Conservation (phyloP, 1,139 yeast genomes). For the Chernovozyma sophiae-reginae region DNA sequence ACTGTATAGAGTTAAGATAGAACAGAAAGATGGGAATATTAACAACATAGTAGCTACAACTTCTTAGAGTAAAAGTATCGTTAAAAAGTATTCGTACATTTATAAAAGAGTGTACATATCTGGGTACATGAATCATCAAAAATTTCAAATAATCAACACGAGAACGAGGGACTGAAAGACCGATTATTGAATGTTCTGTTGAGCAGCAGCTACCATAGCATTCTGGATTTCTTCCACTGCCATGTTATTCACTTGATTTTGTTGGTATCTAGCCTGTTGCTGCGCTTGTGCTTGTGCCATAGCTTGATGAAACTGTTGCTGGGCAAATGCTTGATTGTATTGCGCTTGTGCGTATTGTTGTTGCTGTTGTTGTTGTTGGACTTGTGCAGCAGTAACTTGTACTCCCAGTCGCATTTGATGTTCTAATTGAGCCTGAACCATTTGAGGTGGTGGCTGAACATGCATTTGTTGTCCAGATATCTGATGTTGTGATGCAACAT, state of each 20-base stretch:
- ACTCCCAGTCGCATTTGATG: background rate
- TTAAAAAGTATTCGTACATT: too few species aligned
- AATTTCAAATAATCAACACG: too few species aligned
- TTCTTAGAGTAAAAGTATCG: too few species aligned
- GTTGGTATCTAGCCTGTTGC: slow-evolving; percentile 8
- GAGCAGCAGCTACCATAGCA: slow-evolving; percentile 12
- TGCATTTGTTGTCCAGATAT: slow-evolving; percentile 8
- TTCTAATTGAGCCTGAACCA: slow-evolving; percentile 13
- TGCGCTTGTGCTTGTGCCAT: slow-evolving; percentile 10
- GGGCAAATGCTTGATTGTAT: slow-evolving; percentile 7
- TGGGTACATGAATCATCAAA: too few species aligned
- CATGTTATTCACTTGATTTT: slow-evolving; percentile 8
- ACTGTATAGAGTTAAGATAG: too few species aligned
- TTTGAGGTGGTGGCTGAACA: slow-evolving; percentile 21
- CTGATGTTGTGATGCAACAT: slow-evolving; percentile 2
- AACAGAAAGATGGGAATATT: too few species aligned
- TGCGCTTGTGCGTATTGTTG: slow-evolving; percentile 8
- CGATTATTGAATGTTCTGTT: slow-evolving; percentile 9
- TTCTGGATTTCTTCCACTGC: slow-evolving; percentile 13
- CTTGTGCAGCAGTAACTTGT: background rate
- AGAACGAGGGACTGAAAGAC: too few species aligned
- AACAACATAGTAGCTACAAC: too few species aligned
- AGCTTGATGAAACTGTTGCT: slow-evolving; percentile 8
- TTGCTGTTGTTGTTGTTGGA: slow-evolving; percentile 2
- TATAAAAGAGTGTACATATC: too few species aligned